These are phyloP conservation scores for Zygnema circumcarinatum DNA, from an alignment of 139 green algal genomes.

Conservation along the genomic window DNA sequence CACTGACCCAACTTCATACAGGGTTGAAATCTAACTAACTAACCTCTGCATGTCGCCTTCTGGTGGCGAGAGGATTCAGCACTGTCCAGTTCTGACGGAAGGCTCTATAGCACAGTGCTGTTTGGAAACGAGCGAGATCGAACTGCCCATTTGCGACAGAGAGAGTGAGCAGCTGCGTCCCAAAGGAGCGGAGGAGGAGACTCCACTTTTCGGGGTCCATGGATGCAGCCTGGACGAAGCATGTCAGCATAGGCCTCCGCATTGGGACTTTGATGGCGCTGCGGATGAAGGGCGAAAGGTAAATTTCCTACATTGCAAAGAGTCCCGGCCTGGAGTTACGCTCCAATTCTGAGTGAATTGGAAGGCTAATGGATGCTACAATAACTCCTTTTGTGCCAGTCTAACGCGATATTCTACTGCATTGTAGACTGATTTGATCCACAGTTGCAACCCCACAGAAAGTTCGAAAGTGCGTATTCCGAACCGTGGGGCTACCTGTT, in stretches of 20 bases:
- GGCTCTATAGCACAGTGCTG: slow-evolving; percentile 7
- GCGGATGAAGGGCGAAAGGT: slow-evolving; percentile 3
- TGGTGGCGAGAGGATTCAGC: slow-evolving; percentile 15
- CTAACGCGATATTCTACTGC: no score
- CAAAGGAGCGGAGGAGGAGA: background rate
- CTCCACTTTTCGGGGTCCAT: background rate
- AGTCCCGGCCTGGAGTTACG: no score
- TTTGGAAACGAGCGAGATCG: slow-evolving; percentile 19
- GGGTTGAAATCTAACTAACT: no score
- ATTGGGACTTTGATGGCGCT: background rate
- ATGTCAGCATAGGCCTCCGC: background rate
- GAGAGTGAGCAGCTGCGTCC: background rate
- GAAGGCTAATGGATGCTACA: no score
- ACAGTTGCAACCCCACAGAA: no score
- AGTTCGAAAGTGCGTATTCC: no score
- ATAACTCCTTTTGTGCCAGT: no score
- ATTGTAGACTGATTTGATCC: no score
- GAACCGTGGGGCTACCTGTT: no score
- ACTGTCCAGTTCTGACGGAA: slow-evolving; percentile 21
- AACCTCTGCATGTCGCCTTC: slow-evolving; percentile 8
- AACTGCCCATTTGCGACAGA: background rate
- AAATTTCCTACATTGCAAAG: background rate
- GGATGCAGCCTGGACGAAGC: background rate
- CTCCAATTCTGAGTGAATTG: no score
- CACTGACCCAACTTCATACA: no score